Base-by-base conservation (phyloP, 805 yeast genomes). In the Barnettozyma sucrosica region DNA sequence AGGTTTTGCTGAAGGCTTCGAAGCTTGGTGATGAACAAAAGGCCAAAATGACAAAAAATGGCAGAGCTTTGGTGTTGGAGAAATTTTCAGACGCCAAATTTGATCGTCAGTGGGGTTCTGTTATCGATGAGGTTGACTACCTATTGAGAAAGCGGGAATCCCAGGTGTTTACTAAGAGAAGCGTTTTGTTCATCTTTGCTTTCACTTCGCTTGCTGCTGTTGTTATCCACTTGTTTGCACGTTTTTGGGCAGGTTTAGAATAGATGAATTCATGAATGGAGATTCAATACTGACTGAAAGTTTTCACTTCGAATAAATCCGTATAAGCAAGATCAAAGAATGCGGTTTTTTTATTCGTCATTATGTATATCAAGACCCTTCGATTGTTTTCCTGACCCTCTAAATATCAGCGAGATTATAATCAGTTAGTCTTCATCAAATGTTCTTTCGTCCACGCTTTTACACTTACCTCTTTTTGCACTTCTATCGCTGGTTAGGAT, bases 61-160 rank as follows among this genome's bases (percentile, higher is more conserved):
- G 77, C 7, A 54, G 59, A 40, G 58, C 64, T n/a, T 62, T 74
- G 49, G 79, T 72, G 10, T 50, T 64, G 26, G 69, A 73, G 44
- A 74, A 77, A 59, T 87, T 88, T 58, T 79, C 88, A 5, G 86
- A 85, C 59, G 66, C 65, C 18, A 69, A 66, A 23, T 87, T 87
- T 58, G 76, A 71, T 34, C 53, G 51, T 7, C 65, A 67, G 23
- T 87, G 95, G 95, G 62, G 54, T n/a, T 49, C 55, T 33, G 50
- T 51, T 7, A 42, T 65, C 16, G 48, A 47, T 10, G 52, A 41
- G 25, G 44, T 53, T 19, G 38, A 48, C 10, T 24, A 9, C 4
- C 30, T 49, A 10, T 11, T 23, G 32, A 16, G 14, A 18, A 40
- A 28, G 36, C 26, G 32, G 25, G 8, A 23, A 13, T 4, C 36